Conservation (phyloP, 2,329 filamentous ascomycete species). For the Alternaria dauci region DNA sequence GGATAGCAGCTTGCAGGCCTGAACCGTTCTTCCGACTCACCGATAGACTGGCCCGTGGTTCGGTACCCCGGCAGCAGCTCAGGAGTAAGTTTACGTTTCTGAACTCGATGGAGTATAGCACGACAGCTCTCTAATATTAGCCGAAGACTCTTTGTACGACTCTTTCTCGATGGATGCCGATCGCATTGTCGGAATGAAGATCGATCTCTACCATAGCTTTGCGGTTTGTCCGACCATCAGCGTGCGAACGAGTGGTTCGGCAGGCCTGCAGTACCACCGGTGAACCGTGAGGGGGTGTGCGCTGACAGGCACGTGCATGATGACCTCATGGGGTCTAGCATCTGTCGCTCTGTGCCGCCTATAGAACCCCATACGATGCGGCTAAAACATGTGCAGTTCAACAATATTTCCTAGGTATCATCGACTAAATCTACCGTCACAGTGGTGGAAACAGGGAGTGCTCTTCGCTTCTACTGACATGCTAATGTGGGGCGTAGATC, state of each 20-base stretch:
- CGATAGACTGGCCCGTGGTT: constrained; percentile 15
- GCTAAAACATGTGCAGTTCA: constrained; percentile 29
- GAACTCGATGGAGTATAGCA: constrained; percentile 1
- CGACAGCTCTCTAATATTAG: constrained; percentile 4
- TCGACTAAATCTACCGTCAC: background rate
- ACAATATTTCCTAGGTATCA: constrained; percentile 11
- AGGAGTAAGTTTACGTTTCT: constrained; percentile 7
- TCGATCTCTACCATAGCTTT: constrained; percentile 10
- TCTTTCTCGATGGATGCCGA: constrained; percentile 3
- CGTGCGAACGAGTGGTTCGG: constrained; percentile 6
- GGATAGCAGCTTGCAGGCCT: constrained; percentile 5
- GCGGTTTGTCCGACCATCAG: constrained; percentile 7
- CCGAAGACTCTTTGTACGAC: constrained; percentile 6
- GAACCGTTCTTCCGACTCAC: constrained; percentile 1
- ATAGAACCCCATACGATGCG: constrained; percentile 14
- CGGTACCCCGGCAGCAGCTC: constrained; percentile 8
- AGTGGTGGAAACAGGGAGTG: background rate
- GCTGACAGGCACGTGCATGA: constrained; percentile 26
- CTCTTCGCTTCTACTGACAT: background rate
- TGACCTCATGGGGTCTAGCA: constrained; percentile 10
- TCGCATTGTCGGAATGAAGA: constrained; percentile 7
- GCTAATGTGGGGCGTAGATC: constrained; percentile 18
- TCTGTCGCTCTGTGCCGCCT: constrained; percentile 1
- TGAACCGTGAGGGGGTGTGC: constrained; percentile 16
- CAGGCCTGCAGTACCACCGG: constrained; percentile 16